These are phyloP conservation scores for Nidularia sp. DNA, from an alignment of 768 basidiomycete species.

Conservation along the genomic window DNA sequence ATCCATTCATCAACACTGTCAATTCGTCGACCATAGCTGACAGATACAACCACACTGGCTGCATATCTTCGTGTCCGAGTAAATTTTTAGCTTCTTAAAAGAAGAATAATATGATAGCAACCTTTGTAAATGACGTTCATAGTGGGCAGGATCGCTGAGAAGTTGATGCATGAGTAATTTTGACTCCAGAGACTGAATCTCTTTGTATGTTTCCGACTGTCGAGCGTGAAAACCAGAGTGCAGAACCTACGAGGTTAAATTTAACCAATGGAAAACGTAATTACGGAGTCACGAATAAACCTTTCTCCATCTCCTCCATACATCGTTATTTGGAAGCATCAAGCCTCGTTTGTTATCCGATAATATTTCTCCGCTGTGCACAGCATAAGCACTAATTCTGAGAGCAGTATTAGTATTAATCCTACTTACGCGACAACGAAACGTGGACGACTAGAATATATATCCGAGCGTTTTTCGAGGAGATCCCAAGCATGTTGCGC, in stretches of 20 bases:
- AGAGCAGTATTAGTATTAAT: neutral
- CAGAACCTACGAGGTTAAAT: constrained; percentile 24
- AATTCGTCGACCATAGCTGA: constrained; percentile 39
- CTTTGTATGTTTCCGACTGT: constrained; percentile 36
- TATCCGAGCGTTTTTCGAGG: constrained; percentile 41
- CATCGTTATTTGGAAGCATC: constrained; percentile 37
- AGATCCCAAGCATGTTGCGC: constrained; percentile 44
- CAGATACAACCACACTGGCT: constrained; percentile 39
- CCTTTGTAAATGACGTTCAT: constrained; percentile 38
- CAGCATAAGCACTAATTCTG: neutral
- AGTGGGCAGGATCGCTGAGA: constrained; percentile 29
- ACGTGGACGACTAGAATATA: constrained; percentile 44
- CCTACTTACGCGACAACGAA: constrained; percentile 35
- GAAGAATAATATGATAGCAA: constrained; percentile 2
- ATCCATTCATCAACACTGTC: constrained; percentile 43
- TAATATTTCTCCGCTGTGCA: constrained; percentile 36
- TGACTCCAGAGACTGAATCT: constrained; percentile 44
- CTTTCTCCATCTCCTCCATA: constrained; percentile 46
- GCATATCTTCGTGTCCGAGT: constrained; percentile 25
- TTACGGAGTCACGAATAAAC: constrained; percentile 12
- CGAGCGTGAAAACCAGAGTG: constrained; percentile 38
- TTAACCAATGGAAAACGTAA: neutral
- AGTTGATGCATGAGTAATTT: constrained; percentile 38
- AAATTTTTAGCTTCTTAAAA: neutral
- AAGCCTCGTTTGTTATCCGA: constrained; percentile 42